phyloP scores from a whole-genome alignment of 768 basidiomycete genomes.

The Trametes gibbosa region DNA sequence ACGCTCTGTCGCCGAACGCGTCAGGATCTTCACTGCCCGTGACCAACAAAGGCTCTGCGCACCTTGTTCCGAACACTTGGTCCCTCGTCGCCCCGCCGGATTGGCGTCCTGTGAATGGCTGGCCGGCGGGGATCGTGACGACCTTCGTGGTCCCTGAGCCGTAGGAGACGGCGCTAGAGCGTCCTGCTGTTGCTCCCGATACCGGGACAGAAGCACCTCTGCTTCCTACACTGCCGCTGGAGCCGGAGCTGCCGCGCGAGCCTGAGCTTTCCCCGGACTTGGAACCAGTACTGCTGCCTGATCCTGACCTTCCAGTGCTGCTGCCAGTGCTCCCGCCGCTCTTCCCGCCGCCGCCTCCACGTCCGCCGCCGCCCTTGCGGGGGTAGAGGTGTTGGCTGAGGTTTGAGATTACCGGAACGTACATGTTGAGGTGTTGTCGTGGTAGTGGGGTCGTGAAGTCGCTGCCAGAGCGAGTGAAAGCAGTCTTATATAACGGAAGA shows the following conservation, averaged over 20 bases:
- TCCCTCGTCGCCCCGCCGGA: conserved; percentile 52
- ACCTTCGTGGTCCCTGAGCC: conserved; percentile 26
- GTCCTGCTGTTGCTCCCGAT: conserved; percentile 23
- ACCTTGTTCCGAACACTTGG: conserved; percentile 11
- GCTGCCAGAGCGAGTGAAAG: conserved; percentile 1
- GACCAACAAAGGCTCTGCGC: not conserved
- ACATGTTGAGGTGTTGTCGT: conserved; percentile 11
- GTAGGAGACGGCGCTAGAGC: conserved; percentile 25
- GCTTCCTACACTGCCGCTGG: conserved; percentile 3
- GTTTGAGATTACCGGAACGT: conserved; percentile 19
- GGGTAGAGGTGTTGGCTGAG: conserved; percentile 16
- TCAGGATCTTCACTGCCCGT: too few relatives aligned
- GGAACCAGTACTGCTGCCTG: not conserved
- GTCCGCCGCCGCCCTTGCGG: conserved; percentile 22
- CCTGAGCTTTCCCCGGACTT: not conserved
- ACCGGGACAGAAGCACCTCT: conserved; percentile 19
- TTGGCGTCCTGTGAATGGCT: conserved; percentile 35
- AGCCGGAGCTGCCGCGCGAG: conserved; percentile 6
- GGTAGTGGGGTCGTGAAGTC: not conserved
- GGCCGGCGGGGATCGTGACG: conserved; percentile 27
- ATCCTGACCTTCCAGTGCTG: conserved; percentile 12
- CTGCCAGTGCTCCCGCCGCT: conserved; percentile 16
- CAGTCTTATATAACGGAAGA: not conserved
- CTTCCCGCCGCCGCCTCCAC: conserved; percentile 19
- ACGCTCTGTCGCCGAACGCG: too few relatives aligned